phyloP scores from a whole-genome alignment of 495 filamentous ascomycete genomes.

The Tuber umbilicatum region DNA sequence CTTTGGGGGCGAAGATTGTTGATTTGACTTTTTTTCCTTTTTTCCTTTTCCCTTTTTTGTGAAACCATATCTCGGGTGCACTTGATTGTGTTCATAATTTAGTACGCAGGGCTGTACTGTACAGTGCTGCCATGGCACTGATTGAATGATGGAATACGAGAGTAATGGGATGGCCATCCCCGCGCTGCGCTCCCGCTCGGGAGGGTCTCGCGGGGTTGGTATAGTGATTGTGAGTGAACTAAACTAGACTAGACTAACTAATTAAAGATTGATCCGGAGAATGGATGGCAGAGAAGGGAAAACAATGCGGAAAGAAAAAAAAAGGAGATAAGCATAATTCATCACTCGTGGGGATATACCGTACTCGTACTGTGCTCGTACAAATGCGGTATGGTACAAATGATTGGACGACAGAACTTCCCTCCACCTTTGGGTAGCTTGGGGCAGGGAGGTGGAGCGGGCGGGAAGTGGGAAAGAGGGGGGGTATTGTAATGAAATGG shows the following conservation, averaged over 20 bases:
- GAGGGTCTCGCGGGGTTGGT: background rate
- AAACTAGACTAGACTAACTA: background rate
- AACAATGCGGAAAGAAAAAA: background rate
- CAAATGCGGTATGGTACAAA: background rate
- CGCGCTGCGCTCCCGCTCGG: background rate
- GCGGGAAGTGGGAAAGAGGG: too few relatives aligned
- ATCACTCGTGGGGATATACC: background rate
- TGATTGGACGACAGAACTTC: background rate
- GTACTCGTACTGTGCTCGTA: background rate
- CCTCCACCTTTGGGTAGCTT: background rate
- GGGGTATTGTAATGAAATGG: background rate
- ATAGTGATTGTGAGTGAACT: background rate
- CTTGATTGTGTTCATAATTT: background rate
- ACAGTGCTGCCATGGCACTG: background rate
- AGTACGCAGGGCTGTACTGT: background rate
- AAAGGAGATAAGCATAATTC: background rate
- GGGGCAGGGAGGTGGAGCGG: background rate
- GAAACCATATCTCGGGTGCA: background rate
- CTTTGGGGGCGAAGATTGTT: background rate
- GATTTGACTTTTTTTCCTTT: background rate
- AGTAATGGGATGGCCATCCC: background rate
- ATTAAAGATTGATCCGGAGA: background rate
- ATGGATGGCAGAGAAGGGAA: background rate
- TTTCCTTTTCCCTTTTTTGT: background rate
- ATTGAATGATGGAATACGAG: background rate